Base-by-base conservation (phyloP, 73 alveolate genomes). In the Tetrahymena elliotti region DNA sequence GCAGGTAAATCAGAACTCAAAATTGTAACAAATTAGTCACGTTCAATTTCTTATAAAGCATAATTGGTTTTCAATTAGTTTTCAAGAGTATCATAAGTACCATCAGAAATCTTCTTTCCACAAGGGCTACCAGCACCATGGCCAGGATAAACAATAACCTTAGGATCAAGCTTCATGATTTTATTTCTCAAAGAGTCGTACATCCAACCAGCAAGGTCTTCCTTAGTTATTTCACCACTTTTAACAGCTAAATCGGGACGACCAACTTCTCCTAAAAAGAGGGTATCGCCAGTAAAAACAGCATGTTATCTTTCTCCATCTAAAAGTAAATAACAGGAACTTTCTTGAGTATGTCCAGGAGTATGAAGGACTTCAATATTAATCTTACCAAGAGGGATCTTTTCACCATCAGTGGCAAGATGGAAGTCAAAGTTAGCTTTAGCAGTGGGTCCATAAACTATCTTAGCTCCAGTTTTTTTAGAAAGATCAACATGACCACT, bases 61-160 rank as follows among this genome's bases (percentile, higher is more conserved):
- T 93, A 95, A 35, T 95, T 95, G 16, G 83, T 93, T 82, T 37
- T 47, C 34, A 84, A 52, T 93, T 95, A 82, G 33, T 93, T 93
- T 34, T 95, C 97, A 15, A 95, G 38, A 33, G 97, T 95, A 83
- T 95, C 52, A 18, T 33, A 53, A 31, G 96, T 94, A 33, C 96
- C 96, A 34, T 94, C 96, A 13, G 95, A 94, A 35, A 94, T 94
- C 68, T 94, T 84, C 41, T 94, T 94, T 12, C 97, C 99, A 33
- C 97, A 94, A 82, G 98, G 95, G n/a, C 98, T 96, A 35, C 97
- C 99, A 5, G 98, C 97, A 31, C 99, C 99, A 52, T 97, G 99
- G n/a, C 99, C 99, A 15, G 99, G 98, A 68, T 96, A 95, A 33
- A 97, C 98, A 6, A 96, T 93, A 38, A 97, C 97, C 41, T 97